phyloP scores from a whole-genome alignment of 1,284 basidiomycete species.

The Malassezia arunalokei region DNA sequence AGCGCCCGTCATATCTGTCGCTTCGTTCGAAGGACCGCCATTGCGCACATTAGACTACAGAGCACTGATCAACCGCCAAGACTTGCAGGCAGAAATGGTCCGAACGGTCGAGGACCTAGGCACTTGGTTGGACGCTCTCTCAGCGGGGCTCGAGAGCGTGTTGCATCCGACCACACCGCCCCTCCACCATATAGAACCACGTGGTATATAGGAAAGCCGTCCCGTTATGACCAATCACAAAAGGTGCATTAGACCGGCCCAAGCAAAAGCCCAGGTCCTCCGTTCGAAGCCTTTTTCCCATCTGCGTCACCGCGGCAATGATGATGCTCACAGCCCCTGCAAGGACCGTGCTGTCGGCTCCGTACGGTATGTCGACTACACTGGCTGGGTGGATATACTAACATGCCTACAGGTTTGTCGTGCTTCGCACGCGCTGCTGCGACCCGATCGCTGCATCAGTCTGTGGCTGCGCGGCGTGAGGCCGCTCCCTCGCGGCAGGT shows the following conservation, averaged over 20 bases:
- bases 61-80: constrained; percentile 55
- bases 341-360: constrained; percentile 6
- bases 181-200: background rate
- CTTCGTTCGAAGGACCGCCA: constrained; percentile 40
- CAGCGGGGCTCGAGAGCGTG: constrained; percentile 48
- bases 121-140: constrained; percentile 66
- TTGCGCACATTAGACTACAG: constrained; percentile 60
- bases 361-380: constrained; percentile 2
- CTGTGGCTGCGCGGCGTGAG: constrained; percentile 1
- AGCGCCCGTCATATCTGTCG: background rate
- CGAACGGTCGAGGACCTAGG: constrained; percentile 66
- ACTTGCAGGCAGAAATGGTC: constrained; percentile 61
- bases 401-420: background rate
- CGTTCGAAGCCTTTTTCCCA: background rate
- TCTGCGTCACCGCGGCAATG: background rate
- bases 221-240: constrained; percentile 2
- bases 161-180: constrained; percentile 8
- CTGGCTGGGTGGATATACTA: background rate
- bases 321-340: constrained; percentile 7
- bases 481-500: constrained; percentile 11
- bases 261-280: background rate
- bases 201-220: constrained; percentile 3
- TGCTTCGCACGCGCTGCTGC: constrained; percentile 2
- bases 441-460: constrained; percentile 7
- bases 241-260: constrained; percentile 2